phyloP scores from a whole-genome alignment of 768 basidiomycete species.

The Pleurotus platypus region DNA sequence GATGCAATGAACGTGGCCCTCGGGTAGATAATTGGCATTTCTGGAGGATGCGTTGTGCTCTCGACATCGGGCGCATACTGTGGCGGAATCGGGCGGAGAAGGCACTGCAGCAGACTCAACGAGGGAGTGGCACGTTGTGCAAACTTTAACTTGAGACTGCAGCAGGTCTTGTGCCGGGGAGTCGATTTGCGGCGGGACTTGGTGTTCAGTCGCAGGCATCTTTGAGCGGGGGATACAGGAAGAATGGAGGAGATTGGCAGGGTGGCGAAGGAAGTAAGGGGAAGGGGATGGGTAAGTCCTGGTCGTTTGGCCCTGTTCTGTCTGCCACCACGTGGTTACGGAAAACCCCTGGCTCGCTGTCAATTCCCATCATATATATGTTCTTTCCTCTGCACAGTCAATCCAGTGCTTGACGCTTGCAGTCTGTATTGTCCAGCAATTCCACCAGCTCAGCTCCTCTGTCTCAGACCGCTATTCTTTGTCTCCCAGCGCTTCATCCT shows the following conservation, averaged over 20 bases:
- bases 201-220: conserved; percentile 53
- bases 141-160: conserved; percentile 37
- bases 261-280: conserved; percentile 13
- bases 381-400: background rate
- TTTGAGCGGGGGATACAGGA: conserved; percentile 10
- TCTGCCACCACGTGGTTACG: background rate
- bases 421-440: background rate
- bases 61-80: conserved; percentile 3
- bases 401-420: no score
- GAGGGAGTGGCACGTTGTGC: conserved; percentile 36
- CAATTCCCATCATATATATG: background rate
- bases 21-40: conserved; percentile 18
- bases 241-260: conserved; percentile 16
- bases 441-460: background rate
- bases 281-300: conserved; percentile 9
- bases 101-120: conserved; percentile 24
- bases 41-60: conserved; percentile 2
- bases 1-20: conserved; percentile 19
- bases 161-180: conserved; percentile 19
- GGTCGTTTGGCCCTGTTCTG: conserved; percentile 10
- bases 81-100: background rate
- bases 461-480: no score
- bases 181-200: conserved; percentile 20
- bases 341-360: background rate
- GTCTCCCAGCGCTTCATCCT: no score